Percentiles rank a stretch among this genome's conserved stretches.
Conservation (phyloP, 495 filamentous ascomycete genomes). For the Penicillium soppii region DNA sequence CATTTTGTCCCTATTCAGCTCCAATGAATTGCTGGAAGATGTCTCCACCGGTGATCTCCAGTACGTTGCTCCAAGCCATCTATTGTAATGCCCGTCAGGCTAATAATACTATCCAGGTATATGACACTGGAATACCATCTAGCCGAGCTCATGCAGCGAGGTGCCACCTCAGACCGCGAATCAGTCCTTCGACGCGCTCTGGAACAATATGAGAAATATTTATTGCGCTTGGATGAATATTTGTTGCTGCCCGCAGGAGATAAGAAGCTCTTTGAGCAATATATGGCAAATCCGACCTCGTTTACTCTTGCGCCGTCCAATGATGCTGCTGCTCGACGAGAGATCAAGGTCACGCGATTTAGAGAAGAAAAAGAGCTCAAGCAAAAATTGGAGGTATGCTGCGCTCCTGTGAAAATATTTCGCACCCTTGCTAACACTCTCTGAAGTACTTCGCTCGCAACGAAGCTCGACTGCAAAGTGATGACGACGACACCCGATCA, state of each 20-base stretch:
- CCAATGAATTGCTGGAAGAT: conserved; percentile 89
- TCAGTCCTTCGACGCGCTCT: conserved; percentile 59
- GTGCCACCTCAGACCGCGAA: conserved; percentile 59
- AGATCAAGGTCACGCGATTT: conserved; percentile 83
- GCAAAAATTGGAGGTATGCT: conserved; percentile 68
- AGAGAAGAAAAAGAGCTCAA: conserved; percentile 85
- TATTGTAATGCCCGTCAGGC: conserved; percentile 20
- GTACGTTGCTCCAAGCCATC: conserved; percentile 48
- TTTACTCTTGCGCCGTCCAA: conserved; percentile 69
- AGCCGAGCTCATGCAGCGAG: conserved; percentile 63
- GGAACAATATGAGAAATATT: conserved; percentile 70
- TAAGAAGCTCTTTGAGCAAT: conserved; percentile 68
- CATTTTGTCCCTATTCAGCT: conserved; percentile 77
- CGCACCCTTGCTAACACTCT: conserved; percentile 22
- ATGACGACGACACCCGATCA: conserved; percentile 76
- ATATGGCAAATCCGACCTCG: conserved; percentile 59
- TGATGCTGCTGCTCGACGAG: conserved; percentile 72
- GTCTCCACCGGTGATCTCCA: conserved; percentile 78
- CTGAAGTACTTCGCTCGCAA: conserved; percentile 60
- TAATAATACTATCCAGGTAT: conserved; percentile 50
- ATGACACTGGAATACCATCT: conserved; percentile 66
- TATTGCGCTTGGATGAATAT: conserved; percentile 76
- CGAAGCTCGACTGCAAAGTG: conserved; percentile 57
- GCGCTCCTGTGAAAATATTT: background rate
- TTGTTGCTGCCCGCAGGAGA: conserved; percentile 66